phyloP scores from a whole-genome alignment of 257 asterid genomes.

The Avicennia marina region DNA sequence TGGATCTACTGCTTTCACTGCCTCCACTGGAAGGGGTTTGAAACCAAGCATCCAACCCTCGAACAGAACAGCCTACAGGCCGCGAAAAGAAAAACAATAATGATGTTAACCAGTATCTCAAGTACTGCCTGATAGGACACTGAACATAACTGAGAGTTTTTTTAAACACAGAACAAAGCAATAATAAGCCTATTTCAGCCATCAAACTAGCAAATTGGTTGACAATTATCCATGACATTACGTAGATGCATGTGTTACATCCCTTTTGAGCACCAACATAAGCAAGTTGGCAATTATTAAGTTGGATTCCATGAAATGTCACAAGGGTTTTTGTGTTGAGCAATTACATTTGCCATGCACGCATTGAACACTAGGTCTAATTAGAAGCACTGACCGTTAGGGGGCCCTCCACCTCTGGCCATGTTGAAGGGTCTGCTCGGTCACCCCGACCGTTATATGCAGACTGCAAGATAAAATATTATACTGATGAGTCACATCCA shows the following conservation, averaged over 20 bases:
- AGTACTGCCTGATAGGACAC: not conserved
- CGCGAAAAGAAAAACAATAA: conserved; percentile 5
- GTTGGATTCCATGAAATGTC: not conserved
- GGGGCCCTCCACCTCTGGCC: conserved; percentile 99
- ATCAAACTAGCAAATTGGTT: conserved; percentile 1
- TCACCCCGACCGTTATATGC: conserved; percentile 92
- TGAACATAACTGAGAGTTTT: not conserved
- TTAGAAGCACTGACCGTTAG: conserved; percentile 49
- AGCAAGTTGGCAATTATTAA: not conserved
- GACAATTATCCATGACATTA: not conserved
- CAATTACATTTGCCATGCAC: not conserved
- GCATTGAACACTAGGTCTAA: not conserved
- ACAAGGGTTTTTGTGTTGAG: not conserved
- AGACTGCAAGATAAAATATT: conserved; percentile 56
- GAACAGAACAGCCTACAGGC: conserved; percentile 69
- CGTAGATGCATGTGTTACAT: not conserved
- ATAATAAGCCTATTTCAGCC: conserved; percentile 3
- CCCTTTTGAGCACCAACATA: not conserved
- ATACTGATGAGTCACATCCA: conserved; percentile 19
- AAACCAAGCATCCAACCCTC: conserved; percentile 99
- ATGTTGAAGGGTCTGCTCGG: conserved; percentile 81
- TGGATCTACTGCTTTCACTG: conserved; percentile 78
- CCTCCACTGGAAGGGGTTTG: conserved; percentile 71
- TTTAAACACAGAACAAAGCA: not conserved
- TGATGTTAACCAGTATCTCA: not conserved